Evolutionary conservation across 164 flowering plant species (phyloP).

Genomic region (Vitis cinerea): DNA sequence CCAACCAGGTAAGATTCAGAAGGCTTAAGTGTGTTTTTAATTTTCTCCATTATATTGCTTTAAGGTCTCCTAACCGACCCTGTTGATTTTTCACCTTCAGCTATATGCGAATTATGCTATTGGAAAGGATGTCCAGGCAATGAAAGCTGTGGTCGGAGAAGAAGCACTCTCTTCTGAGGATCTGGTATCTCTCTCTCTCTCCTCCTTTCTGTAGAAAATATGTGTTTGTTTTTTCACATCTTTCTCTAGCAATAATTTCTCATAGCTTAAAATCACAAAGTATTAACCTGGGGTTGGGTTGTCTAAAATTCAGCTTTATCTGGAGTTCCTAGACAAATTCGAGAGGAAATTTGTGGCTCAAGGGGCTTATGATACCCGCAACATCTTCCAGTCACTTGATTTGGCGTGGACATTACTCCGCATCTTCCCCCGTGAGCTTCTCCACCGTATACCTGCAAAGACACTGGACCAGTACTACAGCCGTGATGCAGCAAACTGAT

Average conservation of each 20-base stretch:
- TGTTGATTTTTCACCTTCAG: conserved; percentile 29
- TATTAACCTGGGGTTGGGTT: too few species aligned
- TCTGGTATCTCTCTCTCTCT: conserved; percentile 46
- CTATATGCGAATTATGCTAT: conserved; percentile 98
- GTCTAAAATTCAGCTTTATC: conserved; percentile 60
- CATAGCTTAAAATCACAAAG: too few species aligned
- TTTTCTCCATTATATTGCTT: neutral
- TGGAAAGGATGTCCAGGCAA: conserved; percentile 99
- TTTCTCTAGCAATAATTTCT: too few species aligned
- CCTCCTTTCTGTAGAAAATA: too few species aligned
- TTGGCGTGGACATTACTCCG: conserved; percentile 96
- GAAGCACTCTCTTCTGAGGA: conserved; percentile 99
- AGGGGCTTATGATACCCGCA: conserved; percentile 97
- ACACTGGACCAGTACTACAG: conserved; percentile 82
- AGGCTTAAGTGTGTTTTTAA: neutral
- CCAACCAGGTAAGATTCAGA: conserved; percentile 71
- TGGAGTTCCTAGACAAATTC: conserved; percentile 93
- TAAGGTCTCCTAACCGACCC: neutral
- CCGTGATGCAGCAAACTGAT: conserved; percentile 59
- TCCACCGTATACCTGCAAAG: conserved; percentile 98
- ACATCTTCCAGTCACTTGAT: conserved; percentile 95
- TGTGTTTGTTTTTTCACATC: too few species aligned
- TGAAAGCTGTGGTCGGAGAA: conserved; percentile 99
- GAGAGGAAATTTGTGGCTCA: conserved; percentile 92
- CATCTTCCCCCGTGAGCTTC: conserved; percentile 96